A percentile compares a stretch with the other conserved stretches of the same genome.
phyloP scores from a whole-genome alignment of 169 alveolate species.

The Plasmodium reichenowi region DNA sequence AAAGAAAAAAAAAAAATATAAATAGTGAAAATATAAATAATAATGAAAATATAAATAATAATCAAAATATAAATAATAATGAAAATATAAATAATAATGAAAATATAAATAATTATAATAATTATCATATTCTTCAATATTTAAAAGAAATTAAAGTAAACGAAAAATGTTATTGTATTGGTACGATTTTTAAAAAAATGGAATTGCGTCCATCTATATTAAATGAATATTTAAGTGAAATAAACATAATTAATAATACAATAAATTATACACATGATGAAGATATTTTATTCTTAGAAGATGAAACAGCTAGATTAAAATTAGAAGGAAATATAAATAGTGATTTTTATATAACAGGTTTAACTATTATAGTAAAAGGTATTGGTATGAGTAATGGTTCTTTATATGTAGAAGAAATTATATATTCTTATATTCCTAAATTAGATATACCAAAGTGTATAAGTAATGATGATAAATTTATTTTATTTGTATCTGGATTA shows the following conservation, averaged over 20 bases:
- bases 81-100: background rate
- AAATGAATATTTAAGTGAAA: constrained; percentile 76
- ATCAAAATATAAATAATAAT: background rate
- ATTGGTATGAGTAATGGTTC: constrained; percentile 74
- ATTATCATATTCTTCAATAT: constrained; percentile 19
- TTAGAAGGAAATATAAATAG: constrained; percentile 73
- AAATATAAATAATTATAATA: background rate
- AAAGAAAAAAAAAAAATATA: background rate
- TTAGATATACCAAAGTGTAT: constrained; percentile 29
- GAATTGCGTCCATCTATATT: constrained; percentile 80
- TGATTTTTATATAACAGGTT: constrained; percentile 58
- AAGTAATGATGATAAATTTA: constrained; percentile 55
- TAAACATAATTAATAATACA: background rate
- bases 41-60: background rate
- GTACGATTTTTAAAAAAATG: constrained; percentile 83
- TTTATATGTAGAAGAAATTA: constrained; percentile 58
- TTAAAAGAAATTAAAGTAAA: constrained; percentile 48
- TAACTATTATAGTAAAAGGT: constrained; percentile 52
- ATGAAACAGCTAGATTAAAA: constrained; percentile 73
- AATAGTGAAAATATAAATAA: background rate
- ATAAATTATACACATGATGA: constrained; percentile 54
- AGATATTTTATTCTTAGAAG: constrained; percentile 64
- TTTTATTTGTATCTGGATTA: constrained; percentile 74
- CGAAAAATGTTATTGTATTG: constrained; percentile 79
- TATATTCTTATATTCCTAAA: constrained; percentile 69